Conservation (phyloP, 106 monocot species). For the Dendrobium chrysotoxum region DNA sequence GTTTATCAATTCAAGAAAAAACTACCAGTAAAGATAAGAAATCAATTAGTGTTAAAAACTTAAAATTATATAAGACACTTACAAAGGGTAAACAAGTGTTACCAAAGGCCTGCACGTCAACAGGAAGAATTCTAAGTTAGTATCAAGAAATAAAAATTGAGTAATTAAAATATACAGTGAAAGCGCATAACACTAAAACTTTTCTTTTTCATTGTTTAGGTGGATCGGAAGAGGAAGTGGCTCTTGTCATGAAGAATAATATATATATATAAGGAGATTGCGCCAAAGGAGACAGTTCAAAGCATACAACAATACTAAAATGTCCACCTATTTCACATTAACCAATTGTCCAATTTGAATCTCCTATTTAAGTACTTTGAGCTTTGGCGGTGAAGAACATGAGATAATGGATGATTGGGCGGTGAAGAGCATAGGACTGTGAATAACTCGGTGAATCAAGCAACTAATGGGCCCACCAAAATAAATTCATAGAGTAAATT, state of each 20-base stretch:
- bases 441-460: neutral
- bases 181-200: neutral
- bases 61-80: conserved; percentile 27
- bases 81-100: conserved; percentile 90
- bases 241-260: neutral
- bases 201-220: neutral
- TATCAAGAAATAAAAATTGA: neutral
- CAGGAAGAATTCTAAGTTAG: neutral
- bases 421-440: neutral
- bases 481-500: neutral
- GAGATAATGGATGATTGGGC: neutral
- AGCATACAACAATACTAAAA: conserved; percentile 1
- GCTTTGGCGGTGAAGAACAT: neutral
- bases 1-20: neutral
- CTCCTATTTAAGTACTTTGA: too few relatives aligned
- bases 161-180: neutral
- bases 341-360: neutral
- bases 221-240: neutral
- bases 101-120: conserved; percentile 69
- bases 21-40: neutral
- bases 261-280: neutral
- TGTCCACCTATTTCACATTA: neutral
- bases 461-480: neutral
- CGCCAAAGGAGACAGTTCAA: neutral
- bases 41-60: neutral